Percentiles rank a stretch among this genome's conserved stretches.
Conservation (phyloP, 108 stramenopile genomes). For the Pelagomonas calceolata region DNA sequence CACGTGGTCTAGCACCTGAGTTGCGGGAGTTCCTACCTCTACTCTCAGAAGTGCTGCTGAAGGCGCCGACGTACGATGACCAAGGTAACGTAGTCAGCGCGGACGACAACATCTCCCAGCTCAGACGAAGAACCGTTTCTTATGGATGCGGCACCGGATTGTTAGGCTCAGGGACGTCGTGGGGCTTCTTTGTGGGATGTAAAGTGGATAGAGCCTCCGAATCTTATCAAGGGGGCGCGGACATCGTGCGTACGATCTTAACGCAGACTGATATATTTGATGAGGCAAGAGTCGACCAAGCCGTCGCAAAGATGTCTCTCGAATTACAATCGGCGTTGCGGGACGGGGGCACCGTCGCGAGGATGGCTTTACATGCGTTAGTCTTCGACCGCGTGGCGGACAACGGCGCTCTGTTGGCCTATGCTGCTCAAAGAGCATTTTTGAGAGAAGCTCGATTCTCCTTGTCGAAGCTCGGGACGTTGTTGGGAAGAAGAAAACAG, state of each 20-base stretch:
- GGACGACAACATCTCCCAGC: conserved; percentile 29
- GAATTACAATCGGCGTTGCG: conserved; percentile 34
- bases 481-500: background rate
- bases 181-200: conserved; percentile 22
- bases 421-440: background rate
- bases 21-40: conserved; percentile 32
- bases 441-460: background rate
- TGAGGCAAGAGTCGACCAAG: conserved; percentile 23
- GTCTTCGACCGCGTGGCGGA: background rate
- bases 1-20: conserved; percentile 11
- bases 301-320: conserved; percentile 28
- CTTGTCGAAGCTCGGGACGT: background rate
- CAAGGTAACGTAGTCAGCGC: conserved; percentile 24
- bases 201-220: conserved; percentile 19
- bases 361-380: background rate
- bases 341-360: conserved; percentile 22
- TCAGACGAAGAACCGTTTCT: conserved; percentile 32
- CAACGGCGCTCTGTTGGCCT: background rate
- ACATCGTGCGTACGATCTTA: conserved; percentile 19
- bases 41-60: conserved; percentile 35
- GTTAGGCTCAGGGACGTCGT: conserved; percentile 28
- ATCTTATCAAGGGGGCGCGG: conserved; percentile 12
- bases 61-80: conserved; percentile 29
- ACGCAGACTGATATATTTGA: conserved; percentile 22
- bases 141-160: conserved; percentile 32